Percentiles rank a stretch among this genome's conserved stretches.
phyloP scores from a whole-genome alignment of 768 basidiomycete species.

The Suillus ampliporus region DNA sequence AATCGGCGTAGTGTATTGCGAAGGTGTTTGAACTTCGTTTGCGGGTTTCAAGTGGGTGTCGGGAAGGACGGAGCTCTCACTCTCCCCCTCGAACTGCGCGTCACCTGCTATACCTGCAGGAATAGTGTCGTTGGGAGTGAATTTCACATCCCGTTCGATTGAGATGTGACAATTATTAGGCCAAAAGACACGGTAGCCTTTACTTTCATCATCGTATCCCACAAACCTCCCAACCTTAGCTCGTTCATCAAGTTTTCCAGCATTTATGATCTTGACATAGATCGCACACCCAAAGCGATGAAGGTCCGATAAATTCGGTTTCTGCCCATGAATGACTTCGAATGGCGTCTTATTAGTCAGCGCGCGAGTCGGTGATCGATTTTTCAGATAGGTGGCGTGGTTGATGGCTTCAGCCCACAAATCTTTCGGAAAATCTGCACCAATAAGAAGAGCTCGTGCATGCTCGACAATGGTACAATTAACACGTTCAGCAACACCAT shows the following conservation, averaged over 20 bases:
- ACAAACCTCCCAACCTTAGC: conserved; percentile 18
- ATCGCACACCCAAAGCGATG: conserved; percentile 27
- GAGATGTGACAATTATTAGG: conserved; percentile 18
- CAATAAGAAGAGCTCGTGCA: conserved; percentile 25
- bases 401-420: conserved; percentile 34
- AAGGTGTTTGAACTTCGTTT: too few species aligned
- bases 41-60: neutral
- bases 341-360: conserved; percentile 30
- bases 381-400: conserved; percentile 27
- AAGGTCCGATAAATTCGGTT: conserved; percentile 33
- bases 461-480: conserved; percentile 31
- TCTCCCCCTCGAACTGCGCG: conserved; percentile 23
- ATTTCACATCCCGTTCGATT: conserved; percentile 21
- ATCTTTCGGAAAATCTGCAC: conserved; percentile 20
- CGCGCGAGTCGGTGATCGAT: conserved; percentile 23
- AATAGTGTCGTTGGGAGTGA: conserved; percentile 6
- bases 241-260: conserved; percentile 18
- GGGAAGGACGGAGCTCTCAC: neutral
- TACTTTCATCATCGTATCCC: conserved; percentile 20
- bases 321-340: conserved; percentile 24
- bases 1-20: too few species aligned
- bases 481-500: conserved; percentile 32
- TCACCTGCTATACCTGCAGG: too few species aligned
- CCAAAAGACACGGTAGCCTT: conserved; percentile 26
- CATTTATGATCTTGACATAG: conserved; percentile 12